Conservation (phyloP, 208 protist species). For the Acanthamoeba divionensis region DNA sequence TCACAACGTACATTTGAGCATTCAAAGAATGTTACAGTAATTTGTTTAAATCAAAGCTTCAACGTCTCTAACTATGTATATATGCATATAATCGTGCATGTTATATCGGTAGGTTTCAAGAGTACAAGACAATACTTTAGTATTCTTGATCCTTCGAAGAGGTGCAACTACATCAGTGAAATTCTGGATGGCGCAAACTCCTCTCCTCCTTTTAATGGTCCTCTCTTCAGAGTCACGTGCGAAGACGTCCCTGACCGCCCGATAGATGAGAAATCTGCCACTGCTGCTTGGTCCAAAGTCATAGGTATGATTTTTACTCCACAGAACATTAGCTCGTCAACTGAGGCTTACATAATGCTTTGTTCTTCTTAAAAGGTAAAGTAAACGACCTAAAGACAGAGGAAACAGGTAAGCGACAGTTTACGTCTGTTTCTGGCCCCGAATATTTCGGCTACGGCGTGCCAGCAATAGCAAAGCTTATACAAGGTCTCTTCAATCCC, state of each 20-base stretch:
- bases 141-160: background rate
- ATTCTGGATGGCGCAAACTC: slow-evolving; percentile 32
- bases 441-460: slow-evolving; percentile 48
- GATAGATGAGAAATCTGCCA: slow-evolving; percentile 28
- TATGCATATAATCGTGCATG: no score
- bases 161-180: slow-evolving; percentile 11
- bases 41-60: no score
- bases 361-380: no score
- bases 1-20: no score
- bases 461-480: slow-evolving; percentile 40
- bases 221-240: slow-evolving; percentile 29
- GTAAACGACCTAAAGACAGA: slow-evolving; percentile 50
- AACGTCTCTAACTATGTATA: no score
- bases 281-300: slow-evolving; percentile 31
- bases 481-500: background rate
- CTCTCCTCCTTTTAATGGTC: slow-evolving; percentile 10
- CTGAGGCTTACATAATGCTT: no score
- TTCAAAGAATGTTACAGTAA: no score
- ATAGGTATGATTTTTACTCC: no score
- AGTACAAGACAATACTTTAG: slow-evolving; percentile 20
- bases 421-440: slow-evolving; percentile 40
- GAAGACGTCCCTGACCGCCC: slow-evolving; percentile 21
- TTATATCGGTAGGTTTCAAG: slow-evolving; percentile 47
- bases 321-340: no score
- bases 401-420: slow-evolving; percentile 36